Conservation (phyloP, 2,329 filamentous ascomycete species). For the Periglandula ipomoeae region DNA sequence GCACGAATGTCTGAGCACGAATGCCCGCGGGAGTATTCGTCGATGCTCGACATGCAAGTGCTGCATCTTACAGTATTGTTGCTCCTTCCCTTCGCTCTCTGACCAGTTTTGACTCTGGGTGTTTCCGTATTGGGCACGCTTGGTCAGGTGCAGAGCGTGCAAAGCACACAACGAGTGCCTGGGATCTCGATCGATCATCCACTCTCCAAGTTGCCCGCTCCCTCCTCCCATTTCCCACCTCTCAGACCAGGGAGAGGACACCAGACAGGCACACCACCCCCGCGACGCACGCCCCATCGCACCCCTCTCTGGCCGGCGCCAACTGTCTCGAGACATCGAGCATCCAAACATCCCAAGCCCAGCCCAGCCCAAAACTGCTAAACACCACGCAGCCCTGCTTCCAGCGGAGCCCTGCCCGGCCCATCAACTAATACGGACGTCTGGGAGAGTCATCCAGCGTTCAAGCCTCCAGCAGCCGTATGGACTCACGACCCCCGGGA, state of each 20-base stretch:
- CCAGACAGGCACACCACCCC: background rate
- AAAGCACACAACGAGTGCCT: background rate
- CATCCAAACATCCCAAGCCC: background rate
- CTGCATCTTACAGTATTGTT: no score
- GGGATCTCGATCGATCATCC: constrained; percentile 5
- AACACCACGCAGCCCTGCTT: background rate
- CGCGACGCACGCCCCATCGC: background rate
- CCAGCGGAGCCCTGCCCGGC: background rate
- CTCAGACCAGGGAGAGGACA: background rate
- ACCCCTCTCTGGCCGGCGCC: no score
- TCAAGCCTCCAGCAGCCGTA: background rate
- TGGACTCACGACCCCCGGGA: background rate
- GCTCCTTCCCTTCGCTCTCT: no score
- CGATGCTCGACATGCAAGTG: no score
- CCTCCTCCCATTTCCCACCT: background rate
- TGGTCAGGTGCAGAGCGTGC: background rate
- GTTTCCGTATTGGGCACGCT: no score
- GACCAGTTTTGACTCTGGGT: no score
- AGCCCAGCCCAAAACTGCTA: background rate
- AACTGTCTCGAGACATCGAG: background rate
- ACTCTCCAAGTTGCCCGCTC: constrained; percentile 1
- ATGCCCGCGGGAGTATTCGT: no score
- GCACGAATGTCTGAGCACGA: no score
- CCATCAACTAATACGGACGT: background rate
- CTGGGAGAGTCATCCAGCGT: background rate